A percentile compares a stretch with the other conserved stretches of the same genome.
Evolutionary conservation across 2,329 filamentous ascomycete species (phyloP).

Genomic region (Colletotrichum echinochloae): DNA sequence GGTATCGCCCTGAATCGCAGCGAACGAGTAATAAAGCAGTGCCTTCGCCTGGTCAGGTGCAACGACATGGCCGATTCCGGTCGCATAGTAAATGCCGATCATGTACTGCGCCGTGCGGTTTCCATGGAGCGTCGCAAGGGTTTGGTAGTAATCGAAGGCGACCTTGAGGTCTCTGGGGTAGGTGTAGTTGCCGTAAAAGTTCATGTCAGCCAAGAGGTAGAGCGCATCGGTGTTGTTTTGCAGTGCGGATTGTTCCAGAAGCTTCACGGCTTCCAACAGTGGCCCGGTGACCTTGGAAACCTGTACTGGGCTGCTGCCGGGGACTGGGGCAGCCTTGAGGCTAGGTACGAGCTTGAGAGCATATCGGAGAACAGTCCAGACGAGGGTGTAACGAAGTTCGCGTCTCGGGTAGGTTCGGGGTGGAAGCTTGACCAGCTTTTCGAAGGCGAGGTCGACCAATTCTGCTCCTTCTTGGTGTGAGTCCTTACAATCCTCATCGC

Average conservation of each 20-base stretch:
- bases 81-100: conserved; percentile 95
- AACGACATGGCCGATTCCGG: conserved; percentile 85
- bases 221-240: conserved; percentile 83
- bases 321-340: conserved; percentile 60
- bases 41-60: conserved; percentile 90
- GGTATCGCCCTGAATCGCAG: conserved; percentile 84
- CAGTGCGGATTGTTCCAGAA: conserved; percentile 64
- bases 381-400: conserved; percentile 57
- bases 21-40: conserved; percentile 93
- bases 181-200: conserved; percentile 95
- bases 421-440: conserved; percentile 63
- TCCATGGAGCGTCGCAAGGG: conserved; percentile 80
- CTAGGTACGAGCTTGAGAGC: conserved; percentile 63
- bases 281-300: conserved; percentile 54
- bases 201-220: conserved; percentile 91
- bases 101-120: conserved; percentile 96
- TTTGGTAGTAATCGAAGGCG: conserved; percentile 85
- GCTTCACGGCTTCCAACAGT: conserved; percentile 62
- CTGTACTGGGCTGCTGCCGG: conserved; percentile 49
- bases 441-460: conserved; percentile 63
- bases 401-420: conserved; percentile 57
- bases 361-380: conserved; percentile 59
- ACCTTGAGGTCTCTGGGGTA: conserved; percentile 83
- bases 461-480: conserved; percentile 58
- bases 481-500: conserved; percentile 3